Evolutionary conservation across 164 flowering plant species (phyloP).

Genomic region (Santalum album): DNA sequence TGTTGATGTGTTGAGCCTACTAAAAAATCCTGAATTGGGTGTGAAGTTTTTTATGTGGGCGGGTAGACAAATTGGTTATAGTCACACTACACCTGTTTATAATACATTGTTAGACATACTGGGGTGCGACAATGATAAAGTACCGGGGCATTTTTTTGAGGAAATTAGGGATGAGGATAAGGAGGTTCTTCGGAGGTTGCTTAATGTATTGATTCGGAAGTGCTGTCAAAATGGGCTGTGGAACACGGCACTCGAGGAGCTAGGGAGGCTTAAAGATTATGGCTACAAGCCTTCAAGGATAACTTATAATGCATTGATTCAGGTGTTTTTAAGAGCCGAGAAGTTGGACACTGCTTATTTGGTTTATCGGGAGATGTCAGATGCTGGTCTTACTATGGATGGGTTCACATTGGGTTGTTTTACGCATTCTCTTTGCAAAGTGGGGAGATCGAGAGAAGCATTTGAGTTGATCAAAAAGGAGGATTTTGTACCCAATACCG

Average conservation of each 20-base stretch:
- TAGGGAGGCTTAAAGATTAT: slow-evolving; percentile 80
- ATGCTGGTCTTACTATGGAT: slow-evolving; percentile 50
- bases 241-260: slow-evolving; percentile 81
- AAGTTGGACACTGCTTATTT: slow-evolving; percentile 55
- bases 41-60: slow-evolving; percentile 88
- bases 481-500: slow-evolving; percentile 54
- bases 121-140: slow-evolving; percentile 23
- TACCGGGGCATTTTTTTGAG: slow-evolving; percentile 39
- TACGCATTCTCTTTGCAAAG: slow-evolving; percentile 58
- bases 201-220: slow-evolving; percentile 60
- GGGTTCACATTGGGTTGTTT: slow-evolving; percentile 47
- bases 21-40: slow-evolving; percentile 40
- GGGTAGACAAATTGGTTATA: slow-evolving; percentile 77
- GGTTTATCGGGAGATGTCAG: slow-evolving; percentile 62
- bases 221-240: slow-evolving; percentile 64
- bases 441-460: slow-evolving; percentile 71
- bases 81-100: slow-evolving; percentile 49
- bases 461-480: slow-evolving; percentile 60
- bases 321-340: slow-evolving; percentile 57
- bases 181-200: slow-evolving; percentile 59
- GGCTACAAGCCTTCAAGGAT: slow-evolving; percentile 59
- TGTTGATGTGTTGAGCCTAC: slow-evolving; percentile 48
- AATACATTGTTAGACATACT: slow-evolving; percentile 50
- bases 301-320: slow-evolving; percentile 72
- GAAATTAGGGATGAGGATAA: slow-evolving; percentile 60